phyloP scores from a whole-genome alignment of 1,284 basidiomycete species.

The Cutaneotrichosporon sp. region DNA sequence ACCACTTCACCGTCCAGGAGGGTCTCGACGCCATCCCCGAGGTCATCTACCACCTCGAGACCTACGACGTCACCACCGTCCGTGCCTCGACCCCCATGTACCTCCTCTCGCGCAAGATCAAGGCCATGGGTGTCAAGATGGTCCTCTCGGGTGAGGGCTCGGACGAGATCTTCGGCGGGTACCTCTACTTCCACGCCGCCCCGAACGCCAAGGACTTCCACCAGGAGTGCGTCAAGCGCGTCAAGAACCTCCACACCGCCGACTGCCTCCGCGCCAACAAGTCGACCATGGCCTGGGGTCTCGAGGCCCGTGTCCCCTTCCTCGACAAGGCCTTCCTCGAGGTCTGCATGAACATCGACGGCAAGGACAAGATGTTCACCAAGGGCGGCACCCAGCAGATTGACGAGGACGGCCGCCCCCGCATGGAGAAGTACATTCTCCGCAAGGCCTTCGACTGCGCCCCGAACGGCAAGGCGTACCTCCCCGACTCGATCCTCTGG shows the following conservation, averaged over 20 bases:
- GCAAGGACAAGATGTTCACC: constrained; percentile 85
- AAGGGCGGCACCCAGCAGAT: constrained; percentile 75
- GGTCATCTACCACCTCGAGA: constrained; percentile 98
- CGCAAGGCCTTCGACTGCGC: constrained; percentile 95
- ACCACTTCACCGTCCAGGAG: constrained; percentile 97
- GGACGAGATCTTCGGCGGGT: constrained; percentile 97
- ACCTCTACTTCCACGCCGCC: constrained; percentile 99
- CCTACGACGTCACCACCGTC: constrained; percentile 98
- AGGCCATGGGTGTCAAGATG: constrained; percentile 99
- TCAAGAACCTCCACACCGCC: constrained; percentile 97
- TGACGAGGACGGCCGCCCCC: constrained; percentile 82
- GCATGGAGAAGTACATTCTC: constrained; percentile 98
- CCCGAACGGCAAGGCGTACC: constrained; percentile 81
- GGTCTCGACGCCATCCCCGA: constrained; percentile 97
- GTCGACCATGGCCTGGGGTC: constrained; percentile 99
- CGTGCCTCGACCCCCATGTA: constrained; percentile 86
- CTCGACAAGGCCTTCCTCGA: constrained; percentile 97
- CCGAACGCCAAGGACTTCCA: constrained; percentile 88
- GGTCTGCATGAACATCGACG: constrained; percentile 86
- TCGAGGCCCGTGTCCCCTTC: constrained; percentile 99
- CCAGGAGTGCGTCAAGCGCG: constrained; percentile 90
- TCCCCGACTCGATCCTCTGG: constrained; percentile 95
- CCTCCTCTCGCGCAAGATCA: constrained; percentile 95
- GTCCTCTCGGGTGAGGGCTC: constrained; percentile 97
- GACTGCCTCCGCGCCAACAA: constrained; percentile 98